Evolutionary conservation across 495 filamentous ascomycete species (phyloP).

Genomic region (Hypomontagnella monticulosa): DNA sequence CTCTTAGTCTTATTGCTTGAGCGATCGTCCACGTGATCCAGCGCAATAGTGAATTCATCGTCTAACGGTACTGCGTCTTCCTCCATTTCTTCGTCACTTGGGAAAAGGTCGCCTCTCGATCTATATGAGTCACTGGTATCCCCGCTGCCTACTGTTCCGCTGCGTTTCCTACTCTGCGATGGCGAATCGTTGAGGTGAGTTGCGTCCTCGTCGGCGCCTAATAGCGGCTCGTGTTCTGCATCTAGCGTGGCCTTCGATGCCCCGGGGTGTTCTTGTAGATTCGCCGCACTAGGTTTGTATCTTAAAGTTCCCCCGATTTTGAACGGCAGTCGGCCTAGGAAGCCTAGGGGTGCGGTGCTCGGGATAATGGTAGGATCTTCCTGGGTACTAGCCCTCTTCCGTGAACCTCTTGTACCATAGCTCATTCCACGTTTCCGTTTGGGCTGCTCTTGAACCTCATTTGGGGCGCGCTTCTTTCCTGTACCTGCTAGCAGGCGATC

Average conservation of each 20-base stretch:
- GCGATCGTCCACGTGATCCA: slow-evolving; percentile 79
- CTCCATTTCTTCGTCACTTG: slow-evolving; percentile 87
- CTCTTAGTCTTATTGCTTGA: slow-evolving; percentile 72
- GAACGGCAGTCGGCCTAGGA: slow-evolving; percentile 84
- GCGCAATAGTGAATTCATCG: slow-evolving; percentile 87
- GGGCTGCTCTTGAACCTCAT: slow-evolving; percentile 69
- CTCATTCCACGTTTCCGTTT: slow-evolving; percentile 83
- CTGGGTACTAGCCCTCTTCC: slow-evolving; percentile 74
- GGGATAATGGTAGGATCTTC: slow-evolving; percentile 92
- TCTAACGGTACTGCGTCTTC: slow-evolving; percentile 92
- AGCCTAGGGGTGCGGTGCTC: slow-evolving; percentile 84
- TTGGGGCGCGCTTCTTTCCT: slow-evolving; percentile 59
- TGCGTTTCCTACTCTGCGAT: slow-evolving; percentile 70
- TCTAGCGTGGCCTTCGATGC: slow-evolving; percentile 48
- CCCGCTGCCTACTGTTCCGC: slow-evolving; percentile 81
- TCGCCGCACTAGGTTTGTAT: slow-evolving; percentile 91
- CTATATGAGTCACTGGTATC: slow-evolving; percentile 88
- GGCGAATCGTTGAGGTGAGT: slow-evolving; percentile 25
- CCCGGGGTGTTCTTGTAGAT: slow-evolving; percentile 88
- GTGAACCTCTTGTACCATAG: slow-evolving; percentile 75
- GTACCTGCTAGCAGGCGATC: slow-evolving; percentile 86
- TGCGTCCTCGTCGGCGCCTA: slow-evolving; percentile 63
- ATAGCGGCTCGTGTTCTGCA: slow-evolving; percentile 76
- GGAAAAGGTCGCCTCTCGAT: slow-evolving; percentile 93
- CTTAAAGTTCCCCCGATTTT: slow-evolving; percentile 82